Evolutionary conservation across 2,329 filamentous ascomycete genomes (phyloP), one percentile per base, ranked within the genome.

Genomic region (Scopulariopsis brevicaulis): DNA sequence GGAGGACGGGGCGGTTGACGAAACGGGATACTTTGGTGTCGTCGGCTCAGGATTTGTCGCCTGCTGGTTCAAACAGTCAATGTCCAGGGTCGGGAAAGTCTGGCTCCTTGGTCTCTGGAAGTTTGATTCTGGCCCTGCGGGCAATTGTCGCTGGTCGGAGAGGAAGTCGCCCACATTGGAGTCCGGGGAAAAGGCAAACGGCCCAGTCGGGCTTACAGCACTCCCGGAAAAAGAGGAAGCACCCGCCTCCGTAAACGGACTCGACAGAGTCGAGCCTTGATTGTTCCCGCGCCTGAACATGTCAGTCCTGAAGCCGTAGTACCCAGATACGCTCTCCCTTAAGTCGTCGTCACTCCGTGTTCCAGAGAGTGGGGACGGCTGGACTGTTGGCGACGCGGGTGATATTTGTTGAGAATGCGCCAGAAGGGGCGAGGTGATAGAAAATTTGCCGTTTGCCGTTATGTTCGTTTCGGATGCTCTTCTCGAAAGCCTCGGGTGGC

Each of bases 21-120:
- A 81, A 63, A 76, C 68, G 1, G 76, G 73, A 37, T 80, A 77
- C 6, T 68, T 66, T 4, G 63, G 63, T 10, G 62, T 59, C 18
- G 63, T 28, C 43, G 66, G 60, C 10, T 60, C 56, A 1, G 24
- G 28, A 18, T 52, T 54, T 18, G 34, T 54, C 18, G 50, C 37
- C 3, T 51, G 61, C 59, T 78, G 77, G 63, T 76, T 78, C 63
- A 78, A 70, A 59, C 77, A 81, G 59, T 81, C 85, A 52, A 87
- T 76, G 58, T 83, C 84, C 50, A 90, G 74, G 52, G 86, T 84
- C 1, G 91, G 90, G 62, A 96, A 91, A 0, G 90, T 96, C 70
- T 95, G 90, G 69, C 89, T 94, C 66, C 90, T 81, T 59, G 89
- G 89, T 58, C 90, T 81, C 64, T 87, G 86, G 63, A 86, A 84